phyloP scores from a whole-genome alignment of 257 asterid species.

The Anisodus tanguticus region DNA sequence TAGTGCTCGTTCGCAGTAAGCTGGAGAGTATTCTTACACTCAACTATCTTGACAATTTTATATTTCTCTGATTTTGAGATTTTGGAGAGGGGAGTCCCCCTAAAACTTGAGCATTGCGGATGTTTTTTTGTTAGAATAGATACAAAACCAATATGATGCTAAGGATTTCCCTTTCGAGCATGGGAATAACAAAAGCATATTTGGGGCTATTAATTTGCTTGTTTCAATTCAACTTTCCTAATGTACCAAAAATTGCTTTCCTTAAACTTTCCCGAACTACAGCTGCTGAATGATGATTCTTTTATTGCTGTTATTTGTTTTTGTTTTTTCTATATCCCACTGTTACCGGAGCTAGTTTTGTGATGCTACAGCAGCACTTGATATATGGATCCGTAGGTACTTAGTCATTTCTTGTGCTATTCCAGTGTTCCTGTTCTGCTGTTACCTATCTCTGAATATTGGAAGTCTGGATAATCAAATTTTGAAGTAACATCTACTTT shows the following conservation, averaged over 20 bases:
- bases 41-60: constrained; percentile 21
- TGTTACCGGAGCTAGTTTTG: background rate
- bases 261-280: background rate
- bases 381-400: background rate
- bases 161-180: background rate
- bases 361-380: background rate
- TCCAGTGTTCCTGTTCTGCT: background rate
- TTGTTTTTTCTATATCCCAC: background rate
- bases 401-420: constrained; percentile 10
- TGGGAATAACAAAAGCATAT: constrained; percentile 30
- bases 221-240: background rate
- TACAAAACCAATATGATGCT: constrained; percentile 28
- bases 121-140: constrained; percentile 30
- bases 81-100: constrained; percentile 29
- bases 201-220: background rate
- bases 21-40: constrained; percentile 34
- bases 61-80: constrained; percentile 21
- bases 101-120: constrained; percentile 24
- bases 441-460: background rate
- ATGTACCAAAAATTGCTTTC: background rate
- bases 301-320: background rate
- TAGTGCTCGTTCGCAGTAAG: constrained; percentile 22
- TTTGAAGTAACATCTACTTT: background rate
- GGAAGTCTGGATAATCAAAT: background rate
- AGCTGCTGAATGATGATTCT: background rate